phyloP scores from a whole-genome alignment of 1,139 yeast genomes.

The Pichiaceae sp. region DNA sequence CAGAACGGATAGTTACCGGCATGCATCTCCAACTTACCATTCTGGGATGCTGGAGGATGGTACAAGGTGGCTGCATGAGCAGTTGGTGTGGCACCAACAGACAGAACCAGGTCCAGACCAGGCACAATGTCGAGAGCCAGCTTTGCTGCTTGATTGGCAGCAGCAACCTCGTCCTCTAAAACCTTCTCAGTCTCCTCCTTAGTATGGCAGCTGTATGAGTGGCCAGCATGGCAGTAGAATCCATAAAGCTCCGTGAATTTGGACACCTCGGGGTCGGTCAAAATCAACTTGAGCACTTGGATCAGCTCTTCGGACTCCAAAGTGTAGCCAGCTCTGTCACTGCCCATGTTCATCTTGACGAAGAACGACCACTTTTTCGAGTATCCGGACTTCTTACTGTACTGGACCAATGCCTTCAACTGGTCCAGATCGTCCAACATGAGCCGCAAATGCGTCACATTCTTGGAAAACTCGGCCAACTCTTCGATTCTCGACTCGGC shows the following conservation, averaged over 20 bases:
- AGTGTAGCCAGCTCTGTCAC: constrained; percentile 54
- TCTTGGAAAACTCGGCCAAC: constrained; percentile 33
- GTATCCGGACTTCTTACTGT: constrained; percentile 20
- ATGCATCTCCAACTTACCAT: constrained; percentile 56
- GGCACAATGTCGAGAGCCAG: constrained; percentile 27
- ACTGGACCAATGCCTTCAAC: constrained; percentile 36
- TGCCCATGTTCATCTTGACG: constrained; percentile 53
- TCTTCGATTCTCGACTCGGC: constrained; percentile 42
- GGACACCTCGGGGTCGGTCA: constrained; percentile 19
- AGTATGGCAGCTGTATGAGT: constrained; percentile 50
- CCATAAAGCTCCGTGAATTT: constrained; percentile 45
- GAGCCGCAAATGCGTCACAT: constrained; percentile 39
- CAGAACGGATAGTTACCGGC: constrained; percentile 74
- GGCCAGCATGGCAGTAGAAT: constrained; percentile 76
- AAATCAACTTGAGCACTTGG: constrained; percentile 26
- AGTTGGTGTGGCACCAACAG: constrained; percentile 81
- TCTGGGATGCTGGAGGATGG: constrained; percentile 1
- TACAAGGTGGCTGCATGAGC: constrained; percentile 45
- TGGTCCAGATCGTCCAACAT: constrained; percentile 60
- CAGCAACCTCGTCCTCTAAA: constrained; percentile 45
- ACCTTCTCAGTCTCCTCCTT: constrained; percentile 38
- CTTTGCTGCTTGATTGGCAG: constrained; percentile 48
- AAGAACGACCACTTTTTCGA: constrained; percentile 43
- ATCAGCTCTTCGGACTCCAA: constrained; percentile 7
- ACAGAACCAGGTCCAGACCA: constrained; percentile 28